phyloP scores from a whole-genome alignment of 441 rosid species.

The Bruguiera hainesii region DNA sequence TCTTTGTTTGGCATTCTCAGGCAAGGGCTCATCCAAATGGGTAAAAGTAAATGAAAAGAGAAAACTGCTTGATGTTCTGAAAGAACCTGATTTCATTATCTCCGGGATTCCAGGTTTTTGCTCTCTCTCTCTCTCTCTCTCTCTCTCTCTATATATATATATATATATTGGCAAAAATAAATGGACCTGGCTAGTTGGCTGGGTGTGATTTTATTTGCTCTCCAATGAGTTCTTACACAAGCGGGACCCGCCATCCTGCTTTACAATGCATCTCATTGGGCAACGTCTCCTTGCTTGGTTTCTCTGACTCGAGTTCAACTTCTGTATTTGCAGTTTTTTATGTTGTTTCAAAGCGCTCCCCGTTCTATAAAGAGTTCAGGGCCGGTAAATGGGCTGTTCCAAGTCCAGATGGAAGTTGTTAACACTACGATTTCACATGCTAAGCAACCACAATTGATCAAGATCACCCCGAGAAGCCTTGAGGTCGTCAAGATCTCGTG shows the following conservation, averaged over 20 bases:
- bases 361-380: conserved; percentile 57
- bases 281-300: not conserved
- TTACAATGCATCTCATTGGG: not conserved
- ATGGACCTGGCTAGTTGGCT: no score
- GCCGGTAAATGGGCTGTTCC: conserved; percentile 68
- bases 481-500: no score
- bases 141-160: not conserved
- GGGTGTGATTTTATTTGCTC: no score
- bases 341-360: conserved; percentile 60
- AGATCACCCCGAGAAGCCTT: no score
- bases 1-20: conserved; percentile 23
- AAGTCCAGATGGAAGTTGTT: not conserved
- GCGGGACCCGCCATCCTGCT: not conserved
- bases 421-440: no score
- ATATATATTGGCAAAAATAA: not conserved
- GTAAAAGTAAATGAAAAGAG: conserved; percentile 67
- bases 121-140: not conserved
- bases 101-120: conserved; percentile 74
- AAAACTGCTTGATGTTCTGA: conserved; percentile 59
- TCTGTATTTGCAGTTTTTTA: conserved; percentile 51
- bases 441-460: no score
- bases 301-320: conserved; percentile 1
- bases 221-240: no score
- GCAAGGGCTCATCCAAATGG: conserved; percentile 53
- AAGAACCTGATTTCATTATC: conserved; percentile 54